phyloP scores from a whole-genome alignment of 352 stramenopile genomes.

The Phytophthora rubi region DNA sequence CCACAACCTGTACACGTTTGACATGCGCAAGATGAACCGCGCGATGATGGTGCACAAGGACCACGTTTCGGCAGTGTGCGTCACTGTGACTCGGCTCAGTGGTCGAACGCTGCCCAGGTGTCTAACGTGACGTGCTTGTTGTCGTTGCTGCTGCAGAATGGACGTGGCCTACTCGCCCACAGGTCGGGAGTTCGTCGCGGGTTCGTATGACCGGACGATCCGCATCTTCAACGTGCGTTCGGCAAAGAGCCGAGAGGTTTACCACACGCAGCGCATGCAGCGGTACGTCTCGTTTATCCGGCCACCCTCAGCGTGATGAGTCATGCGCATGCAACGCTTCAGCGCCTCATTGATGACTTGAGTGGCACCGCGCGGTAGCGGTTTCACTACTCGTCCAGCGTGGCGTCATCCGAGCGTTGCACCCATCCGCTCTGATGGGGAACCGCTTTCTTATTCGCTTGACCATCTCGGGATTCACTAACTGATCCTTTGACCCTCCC shows the following conservation, averaged over 20 bases:
- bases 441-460: constrained; percentile 26
- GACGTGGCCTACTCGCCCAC: constrained; percentile 97
- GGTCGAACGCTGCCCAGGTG: constrained; percentile 1
- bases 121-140: constrained; percentile 31
- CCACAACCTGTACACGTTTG: constrained; percentile 99
- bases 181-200: constrained; percentile 98
- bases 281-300: constrained; percentile 50
- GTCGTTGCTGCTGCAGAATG: constrained; percentile 72
- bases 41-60: constrained; percentile 98
- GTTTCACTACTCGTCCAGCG: constrained; percentile 17
- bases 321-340: constrained; percentile 13
- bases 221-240: constrained; percentile 95
- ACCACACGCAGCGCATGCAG: constrained; percentile 99
- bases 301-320: constrained; percentile 6
- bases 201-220: constrained; percentile 98
- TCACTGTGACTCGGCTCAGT: constrained; percentile 28
- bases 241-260: constrained; percentile 91
- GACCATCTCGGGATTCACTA: constrained; percentile 21
- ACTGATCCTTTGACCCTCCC: background rate
- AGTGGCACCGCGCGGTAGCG: constrained; percentile 1
- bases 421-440: background rate
- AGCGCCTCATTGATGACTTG: constrained; percentile 18
- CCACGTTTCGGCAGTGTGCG: constrained; percentile 96
- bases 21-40: constrained; percentile 97
- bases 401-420: constrained; percentile 7